phyloP scores from a whole-genome alignment of 495 filamentous ascomycete genomes.

The Glutinoglossum americanum region DNA sequence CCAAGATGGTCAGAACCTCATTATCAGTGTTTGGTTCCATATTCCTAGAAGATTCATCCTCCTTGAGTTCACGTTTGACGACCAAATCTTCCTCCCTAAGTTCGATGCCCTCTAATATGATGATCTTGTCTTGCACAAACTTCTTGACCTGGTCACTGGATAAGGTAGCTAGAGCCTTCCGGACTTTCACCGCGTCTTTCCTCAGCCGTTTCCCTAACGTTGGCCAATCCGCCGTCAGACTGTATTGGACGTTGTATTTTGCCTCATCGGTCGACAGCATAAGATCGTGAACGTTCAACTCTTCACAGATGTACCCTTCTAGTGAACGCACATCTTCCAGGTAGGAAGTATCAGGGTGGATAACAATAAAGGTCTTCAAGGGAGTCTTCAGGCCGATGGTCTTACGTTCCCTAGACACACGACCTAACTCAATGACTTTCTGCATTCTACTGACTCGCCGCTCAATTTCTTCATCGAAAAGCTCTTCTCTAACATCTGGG shows the following conservation, averaged over 20 bases:
- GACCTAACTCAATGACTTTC: conserved; percentile 73
- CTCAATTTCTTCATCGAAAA: conserved; percentile 75
- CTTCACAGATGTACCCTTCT: conserved; percentile 66
- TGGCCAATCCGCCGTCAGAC: conserved; percentile 74
- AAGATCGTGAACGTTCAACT: conserved; percentile 77
- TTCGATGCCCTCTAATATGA: conserved; percentile 64
- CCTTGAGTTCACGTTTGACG: conserved; percentile 56
- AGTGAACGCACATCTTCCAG: conserved; percentile 72
- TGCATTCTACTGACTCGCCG: conserved; percentile 81
- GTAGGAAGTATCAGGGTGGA: conserved; percentile 65
- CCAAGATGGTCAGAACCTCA: conserved; percentile 67
- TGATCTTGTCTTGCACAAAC: conserved; percentile 46
- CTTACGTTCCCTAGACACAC: conserved; percentile 67
- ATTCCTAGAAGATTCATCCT: conserved; percentile 40
- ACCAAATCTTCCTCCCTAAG: conserved; percentile 64
- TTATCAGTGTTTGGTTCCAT: conserved; percentile 71
- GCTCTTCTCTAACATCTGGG: conserved; percentile 67
- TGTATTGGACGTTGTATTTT: conserved; percentile 81
- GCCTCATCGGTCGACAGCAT: conserved; percentile 69
- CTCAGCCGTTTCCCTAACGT: conserved; percentile 89
- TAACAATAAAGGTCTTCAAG: conserved; percentile 72
- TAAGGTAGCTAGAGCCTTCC: conserved; percentile 66
- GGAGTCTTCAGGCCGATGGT: conserved; percentile 76
- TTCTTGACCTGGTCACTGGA: conserved; percentile 56
- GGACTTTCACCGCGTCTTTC: conserved; percentile 76